Percentiles rank a stretch among this genome's conserved stretches.
Conservation (phyloP, 2,329 filamentous ascomycete genomes). For the Fusarium sp. region DNA sequence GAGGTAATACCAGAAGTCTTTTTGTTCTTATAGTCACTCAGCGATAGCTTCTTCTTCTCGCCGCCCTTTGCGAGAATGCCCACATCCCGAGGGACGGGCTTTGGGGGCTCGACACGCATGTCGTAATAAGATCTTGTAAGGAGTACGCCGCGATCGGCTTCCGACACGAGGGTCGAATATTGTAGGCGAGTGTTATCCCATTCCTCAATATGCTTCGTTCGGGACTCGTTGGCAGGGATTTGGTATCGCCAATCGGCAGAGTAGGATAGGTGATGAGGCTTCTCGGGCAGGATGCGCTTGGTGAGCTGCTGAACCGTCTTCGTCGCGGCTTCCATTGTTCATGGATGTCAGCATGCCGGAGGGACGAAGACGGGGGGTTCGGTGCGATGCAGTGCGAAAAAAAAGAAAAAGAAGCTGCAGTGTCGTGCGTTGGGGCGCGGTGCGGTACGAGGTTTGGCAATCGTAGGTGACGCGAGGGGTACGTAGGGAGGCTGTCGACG, state of each 20-base stretch:
- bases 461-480: conserved; percentile 43
- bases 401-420: background rate
- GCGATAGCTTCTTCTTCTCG: conserved; percentile 69
- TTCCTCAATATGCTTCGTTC: conserved; percentile 59
- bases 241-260: conserved; percentile 63
- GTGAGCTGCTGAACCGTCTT: conserved; percentile 68
- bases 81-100: conserved; percentile 55
- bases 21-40: conserved; percentile 72
- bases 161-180: conserved; percentile 69
- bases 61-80: conserved; percentile 57
- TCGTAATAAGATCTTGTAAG: conserved; percentile 69
- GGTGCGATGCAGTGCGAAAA: conserved; percentile 32
- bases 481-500: conserved; percentile 42
- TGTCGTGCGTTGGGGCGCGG: conserved; percentile 12
- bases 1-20: conserved; percentile 56
- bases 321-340: conserved; percentile 71
- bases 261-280: conserved; percentile 67
- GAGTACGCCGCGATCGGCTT: conserved; percentile 70
- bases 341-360: conserved; percentile 55
- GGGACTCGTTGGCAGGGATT: conserved; percentile 56
- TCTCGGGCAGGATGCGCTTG: conserved; percentile 65
- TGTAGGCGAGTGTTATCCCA: conserved; percentile 65
- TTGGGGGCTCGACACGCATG: conserved; percentile 65
- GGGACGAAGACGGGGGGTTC: conserved; percentile 45
- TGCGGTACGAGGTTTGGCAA: conserved; percentile 35